A percentile compares a stretch with the other conserved stretches of the same genome.
Evolutionary conservation across 306 rosid species (phyloP).

Genomic region (Elaeagnus macrophylla): DNA sequence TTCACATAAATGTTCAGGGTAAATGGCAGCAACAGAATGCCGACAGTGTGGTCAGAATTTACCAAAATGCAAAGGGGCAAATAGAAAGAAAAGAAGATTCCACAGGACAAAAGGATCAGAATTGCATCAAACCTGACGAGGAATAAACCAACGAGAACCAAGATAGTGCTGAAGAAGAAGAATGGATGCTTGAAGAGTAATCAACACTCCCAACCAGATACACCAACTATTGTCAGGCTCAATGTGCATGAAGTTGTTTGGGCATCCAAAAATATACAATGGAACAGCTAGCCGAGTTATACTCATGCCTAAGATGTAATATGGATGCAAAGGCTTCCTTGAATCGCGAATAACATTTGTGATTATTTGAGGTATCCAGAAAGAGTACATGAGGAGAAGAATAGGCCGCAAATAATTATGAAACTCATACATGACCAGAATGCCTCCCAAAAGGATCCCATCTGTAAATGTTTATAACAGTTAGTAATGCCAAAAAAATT

Average conservation of each 20-base stretch:
- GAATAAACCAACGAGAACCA: constrained; percentile 97
- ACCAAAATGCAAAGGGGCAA: neutral
- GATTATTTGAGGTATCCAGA: constrained; percentile 96
- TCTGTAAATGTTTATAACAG: constrained; percentile 38
- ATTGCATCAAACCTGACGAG: constrained; percentile 67
- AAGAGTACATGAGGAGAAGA: constrained; percentile 76
- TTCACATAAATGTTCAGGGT: no score
- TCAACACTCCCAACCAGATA: constrained; percentile 47
- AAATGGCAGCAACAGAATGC: no score
- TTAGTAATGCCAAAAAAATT: no score
- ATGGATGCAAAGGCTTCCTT: constrained; percentile 91
- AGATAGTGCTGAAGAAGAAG: constrained; percentile 93
- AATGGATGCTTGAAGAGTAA: constrained; percentile 64
- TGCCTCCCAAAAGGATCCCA: constrained; percentile 96
- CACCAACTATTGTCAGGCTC: constrained; percentile 80
- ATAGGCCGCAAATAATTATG: constrained; percentile 71
- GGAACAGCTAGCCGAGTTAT: constrained; percentile 85
- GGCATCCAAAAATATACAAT: constrained; percentile 79
- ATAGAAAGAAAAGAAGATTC: neutral
- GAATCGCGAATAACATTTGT: constrained; percentile 83
- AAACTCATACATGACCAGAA: constrained; percentile 89
- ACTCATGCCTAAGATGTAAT: constrained; percentile 81
- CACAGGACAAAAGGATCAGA: neutral
- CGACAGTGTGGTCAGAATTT: neutral
- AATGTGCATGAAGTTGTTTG: constrained; percentile 88